These are phyloP conservation scores for Balansia obtecta DNA, from an alignment of 2,329 filamentous ascomycete genomes.

Conservation along the genomic window DNA sequence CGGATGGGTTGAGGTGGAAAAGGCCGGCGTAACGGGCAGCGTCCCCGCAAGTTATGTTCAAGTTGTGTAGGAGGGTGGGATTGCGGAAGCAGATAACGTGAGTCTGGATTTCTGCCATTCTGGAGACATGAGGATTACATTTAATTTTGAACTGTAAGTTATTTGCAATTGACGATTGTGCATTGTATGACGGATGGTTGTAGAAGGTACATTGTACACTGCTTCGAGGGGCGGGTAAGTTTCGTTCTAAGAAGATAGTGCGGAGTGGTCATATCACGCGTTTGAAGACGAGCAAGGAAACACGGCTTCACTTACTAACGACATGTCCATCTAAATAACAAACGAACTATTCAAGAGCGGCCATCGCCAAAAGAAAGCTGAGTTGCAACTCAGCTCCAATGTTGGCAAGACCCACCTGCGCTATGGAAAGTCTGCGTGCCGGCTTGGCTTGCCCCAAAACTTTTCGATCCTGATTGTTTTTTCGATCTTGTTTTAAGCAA, in stretches of 20 bases:
- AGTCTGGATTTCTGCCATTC: conserved; percentile 7
- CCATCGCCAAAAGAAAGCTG: not conserved
- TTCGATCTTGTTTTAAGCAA: not conserved
- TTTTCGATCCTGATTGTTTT: not conserved
- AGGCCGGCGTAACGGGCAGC: conserved; percentile 72
- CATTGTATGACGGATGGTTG: not conserved
- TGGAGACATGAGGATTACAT: not conserved
- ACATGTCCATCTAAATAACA: too few relatives aligned
- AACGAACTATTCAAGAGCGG: not conserved
- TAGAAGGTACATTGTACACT: too few relatives aligned
- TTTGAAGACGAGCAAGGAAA: too few relatives aligned
- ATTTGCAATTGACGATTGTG: not conserved
- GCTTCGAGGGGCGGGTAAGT: too few relatives aligned
- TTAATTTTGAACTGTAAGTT: not conserved
- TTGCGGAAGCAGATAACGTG: not conserved
- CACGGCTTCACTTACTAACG: too few relatives aligned
- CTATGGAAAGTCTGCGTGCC: not conserved
- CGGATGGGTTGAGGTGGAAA: conserved; percentile 95
- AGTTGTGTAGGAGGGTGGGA: conserved; percentile 37
- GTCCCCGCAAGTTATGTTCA: conserved; percentile 92
- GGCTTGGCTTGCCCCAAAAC: not conserved
- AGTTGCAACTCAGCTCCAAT: not conserved
- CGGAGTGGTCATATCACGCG: too few relatives aligned
- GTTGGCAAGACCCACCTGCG: not conserved
- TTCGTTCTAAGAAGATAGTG: too few relatives aligned